Evolutionary conservation across 441 rosid genomes (phyloP), one percentile per base, ranked within the genome.

Genomic region (Bocquillonia castaneifolia): DNA sequence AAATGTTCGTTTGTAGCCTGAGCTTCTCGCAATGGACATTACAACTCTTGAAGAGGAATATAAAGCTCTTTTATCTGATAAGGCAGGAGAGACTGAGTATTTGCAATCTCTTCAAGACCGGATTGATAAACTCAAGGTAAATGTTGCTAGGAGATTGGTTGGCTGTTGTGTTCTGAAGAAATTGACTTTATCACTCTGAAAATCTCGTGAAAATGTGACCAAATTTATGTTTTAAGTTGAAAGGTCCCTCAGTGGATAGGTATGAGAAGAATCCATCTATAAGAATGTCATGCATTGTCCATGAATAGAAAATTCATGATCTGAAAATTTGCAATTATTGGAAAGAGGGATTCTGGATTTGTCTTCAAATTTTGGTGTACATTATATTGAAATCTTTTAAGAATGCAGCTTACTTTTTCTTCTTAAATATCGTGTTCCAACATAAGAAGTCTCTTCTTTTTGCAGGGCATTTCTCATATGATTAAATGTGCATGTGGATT

Each of bases 21-120:
- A 87, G 76, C 74, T 83, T 44, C 52, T 81, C 80, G 82, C 71
- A 36, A 65, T 86, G 83, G 88, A 83, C 67, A 40, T 71, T 10
- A 68, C 62, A 68, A 72, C 83, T 22, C 86, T 86, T 59, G 85
- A 87, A 76, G 86, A 81, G 78, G 85, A 84, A 80, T 77, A 75
- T 57, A 56, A 78, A 54, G 82, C 84, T 22, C 81, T 86, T 20
- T 60, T 76, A 61, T 79, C 84, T 63, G 97, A 89, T 73, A 88
- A 81, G 73, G 82, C 68, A 20, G 85, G 77, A 64, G 92, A 86
- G 80, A 60, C 74, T 3, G 81, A 82, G 75, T 85, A 78, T 80
- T 64, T 76, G 57, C 80, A 69, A 29, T 85, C 90, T 54, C 72
- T 87, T 77, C 79, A 58, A 74, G 40, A 58, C 63, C 93, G 84